Evolutionary conservation across 78 protist genomes (phyloP).

Genomic region (Chrysochromulina parva): DNA sequence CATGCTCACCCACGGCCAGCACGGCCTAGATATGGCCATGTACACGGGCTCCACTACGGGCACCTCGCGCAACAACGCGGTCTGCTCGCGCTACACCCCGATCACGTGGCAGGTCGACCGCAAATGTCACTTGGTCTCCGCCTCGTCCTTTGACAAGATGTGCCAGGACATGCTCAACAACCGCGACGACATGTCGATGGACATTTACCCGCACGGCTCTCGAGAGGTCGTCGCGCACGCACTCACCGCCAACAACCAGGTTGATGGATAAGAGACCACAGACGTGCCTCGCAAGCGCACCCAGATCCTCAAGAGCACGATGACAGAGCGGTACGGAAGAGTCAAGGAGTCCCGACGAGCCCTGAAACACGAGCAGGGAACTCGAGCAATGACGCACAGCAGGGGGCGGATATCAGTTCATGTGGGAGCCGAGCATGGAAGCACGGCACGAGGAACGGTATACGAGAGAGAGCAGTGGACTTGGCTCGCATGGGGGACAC

Average conservation of each 20-base stretch:
- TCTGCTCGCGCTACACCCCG: slow-evolving; percentile 19
- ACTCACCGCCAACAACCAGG: background rate
- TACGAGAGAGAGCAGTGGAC: too few species aligned
- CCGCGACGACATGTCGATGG: background rate
- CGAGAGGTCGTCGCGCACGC: background rate
- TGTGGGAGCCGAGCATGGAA: too few species aligned
- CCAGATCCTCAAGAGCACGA: too few species aligned
- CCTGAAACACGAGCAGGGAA: too few species aligned
- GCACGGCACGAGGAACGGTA: too few species aligned
- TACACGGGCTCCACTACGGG: slow-evolving; percentile 20
- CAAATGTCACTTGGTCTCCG: background rate
- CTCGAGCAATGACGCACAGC: too few species aligned
- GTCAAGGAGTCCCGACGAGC: too few species aligned
- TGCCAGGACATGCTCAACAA: background rate
- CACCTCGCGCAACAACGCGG: background rate
- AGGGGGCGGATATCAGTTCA: too few species aligned
- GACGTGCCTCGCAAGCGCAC: too few species aligned
- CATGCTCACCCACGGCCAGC: background rate
- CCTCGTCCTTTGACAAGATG: background rate
- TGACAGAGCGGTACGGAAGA: too few species aligned
- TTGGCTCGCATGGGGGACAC: too few species aligned
- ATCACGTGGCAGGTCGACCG: slow-evolving; percentile 33
- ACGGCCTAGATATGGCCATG: slow-evolving; percentile 2
- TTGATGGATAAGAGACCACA: too few species aligned
- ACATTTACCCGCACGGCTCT: background rate